Evolutionary conservation across 2,329 filamentous ascomycete genomes (phyloP), one percentile per base, ranked within the genome.

Genomic region (Penicillium sp.): DNA sequence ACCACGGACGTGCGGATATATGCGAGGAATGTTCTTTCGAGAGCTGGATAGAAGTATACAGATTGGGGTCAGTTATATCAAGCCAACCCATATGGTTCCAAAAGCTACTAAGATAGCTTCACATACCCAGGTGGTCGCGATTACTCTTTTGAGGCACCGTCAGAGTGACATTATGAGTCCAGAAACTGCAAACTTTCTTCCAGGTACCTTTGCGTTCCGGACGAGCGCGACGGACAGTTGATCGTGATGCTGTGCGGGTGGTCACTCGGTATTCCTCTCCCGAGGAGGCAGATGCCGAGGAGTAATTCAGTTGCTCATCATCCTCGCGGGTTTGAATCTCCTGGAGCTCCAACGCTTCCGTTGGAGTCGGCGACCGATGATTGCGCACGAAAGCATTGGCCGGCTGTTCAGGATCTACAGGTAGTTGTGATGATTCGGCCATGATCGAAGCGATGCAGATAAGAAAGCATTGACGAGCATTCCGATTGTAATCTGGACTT

Each of bases 171-270:
- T 79, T 61, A n/a, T 77, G 96, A 89, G 65, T 89, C 92, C 78
- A 99, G 95, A 45, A 98, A 86, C 72, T 94, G 87, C 60, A 87
- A 81, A 79, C 93, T 91, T 67, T 86, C 83, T 28, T 88, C 86
- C 17, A 81, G 74, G 1, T 89, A 88, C 30, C 88, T 82, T 68
- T 68, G 15, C 60, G 58, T 19, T 65, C 26, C 38, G 55, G 55
- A 55, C 63, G 60, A 40, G 35, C 30, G 30, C 55, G 58, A 10
- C 47, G 64, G 45, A 62, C 58, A 55, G 55, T 68, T n/a, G 67
- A 45, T 1, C 64, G 70, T 4, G 72, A 73, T 0, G 60, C 47
- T 4, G 71, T 74, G 2, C 70, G 72, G 13, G 71, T 64, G 1
- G 68, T 63, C 24, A 72, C 38, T 4, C 72, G 72, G 53, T 71